Base-by-base conservation (phyloP, 192 early-diverging fungal species). In the Entophlyctis luteolus region DNA sequence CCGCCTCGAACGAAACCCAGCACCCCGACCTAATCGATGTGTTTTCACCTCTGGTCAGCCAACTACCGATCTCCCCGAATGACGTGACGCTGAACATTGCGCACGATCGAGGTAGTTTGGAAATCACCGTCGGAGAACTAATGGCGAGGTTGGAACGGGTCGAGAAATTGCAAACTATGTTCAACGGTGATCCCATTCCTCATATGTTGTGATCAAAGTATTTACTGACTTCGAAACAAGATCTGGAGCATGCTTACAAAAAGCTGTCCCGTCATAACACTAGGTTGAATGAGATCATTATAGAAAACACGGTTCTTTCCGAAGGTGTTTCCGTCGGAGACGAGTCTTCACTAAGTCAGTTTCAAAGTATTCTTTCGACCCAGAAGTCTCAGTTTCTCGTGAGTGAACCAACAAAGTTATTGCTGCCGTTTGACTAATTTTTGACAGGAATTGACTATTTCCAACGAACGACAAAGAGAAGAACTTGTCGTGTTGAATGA, bases 111-210 rank as follows among this genome's bases (percentile, higher is more conserved):
- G 63, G 63, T 22, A 16, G 34, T 25, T 35, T 66, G 16, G 18
- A 32, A 3, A 1, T 66, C 4, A 47, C 63, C 1, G 50, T 66
- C 29, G 52, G 52, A 12, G 63, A 66, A 10, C 18, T 66, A 16
- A 55, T 55, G 28, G 12, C 63, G 10, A 66, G 55, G 42, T 31
- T 66, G 6, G 63, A 66, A 4, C 63, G 63, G 16, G 29, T 66
- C 35, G 63, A 66, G 4, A 66, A 55, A 28, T 23, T 66, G 28
- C 63, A 66, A 25, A 5, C 18, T 18, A 66, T 66, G 63, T 66
- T 66, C 34, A 66, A 66, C 27, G 63, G 63, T 66, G 23, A 16
- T 53, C 10, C 23, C 16, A 14, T 12, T 25, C 33, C 29, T 27
- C 12, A 57, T 14, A 14, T 8, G 6, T 8, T 18, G 23, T 52